Conservation (phyloP, 176 grass and related monocot genomes). For the Chrysopogon serrulatus region DNA sequence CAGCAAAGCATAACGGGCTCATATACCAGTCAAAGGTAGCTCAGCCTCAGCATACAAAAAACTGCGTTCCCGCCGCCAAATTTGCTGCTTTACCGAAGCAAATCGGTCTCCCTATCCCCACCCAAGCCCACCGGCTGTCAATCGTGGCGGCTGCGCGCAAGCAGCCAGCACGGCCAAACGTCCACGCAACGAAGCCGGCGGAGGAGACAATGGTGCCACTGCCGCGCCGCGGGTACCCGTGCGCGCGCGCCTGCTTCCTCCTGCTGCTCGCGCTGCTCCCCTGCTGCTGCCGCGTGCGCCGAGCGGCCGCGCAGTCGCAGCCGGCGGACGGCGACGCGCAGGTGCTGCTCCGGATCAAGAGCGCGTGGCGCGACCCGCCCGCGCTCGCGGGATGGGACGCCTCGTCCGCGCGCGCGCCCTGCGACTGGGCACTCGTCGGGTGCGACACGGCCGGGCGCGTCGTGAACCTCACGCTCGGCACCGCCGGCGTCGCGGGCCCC, state of each 20-base stretch:
- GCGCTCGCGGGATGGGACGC: slow-evolving; percentile 41
- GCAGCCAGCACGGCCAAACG: neutral
- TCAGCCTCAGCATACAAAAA: neutral
- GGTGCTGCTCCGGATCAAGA: slow-evolving; percentile 48
- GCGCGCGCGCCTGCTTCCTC: neutral
- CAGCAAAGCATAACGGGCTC: neutral
- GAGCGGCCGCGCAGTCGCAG: slow-evolving; percentile 18
- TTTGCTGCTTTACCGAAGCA: neutral
- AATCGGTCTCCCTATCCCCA: neutral
- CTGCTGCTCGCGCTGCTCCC: neutral
- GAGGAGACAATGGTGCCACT: slow-evolving; percentile 23
- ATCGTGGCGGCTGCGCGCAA: neutral
- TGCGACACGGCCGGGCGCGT: slow-evolving; percentile 38
- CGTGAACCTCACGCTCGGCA: slow-evolving; percentile 15
- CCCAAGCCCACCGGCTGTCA: neutral
- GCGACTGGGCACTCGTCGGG: slow-evolving; percentile 39
- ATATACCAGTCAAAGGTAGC: neutral
- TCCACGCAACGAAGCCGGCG: neutral
- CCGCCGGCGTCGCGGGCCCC: neutral
- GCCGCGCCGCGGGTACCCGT: neutral
- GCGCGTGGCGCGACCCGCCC: slow-evolving; percentile 35
- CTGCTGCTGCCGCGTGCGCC: neutral
- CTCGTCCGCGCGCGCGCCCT: slow-evolving; percentile 13
- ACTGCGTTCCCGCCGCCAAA: neutral
- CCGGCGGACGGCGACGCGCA: neutral